Conservation (phyloP, 495 filamentous ascomycete species). For the Aspergillus sparsus region DNA sequence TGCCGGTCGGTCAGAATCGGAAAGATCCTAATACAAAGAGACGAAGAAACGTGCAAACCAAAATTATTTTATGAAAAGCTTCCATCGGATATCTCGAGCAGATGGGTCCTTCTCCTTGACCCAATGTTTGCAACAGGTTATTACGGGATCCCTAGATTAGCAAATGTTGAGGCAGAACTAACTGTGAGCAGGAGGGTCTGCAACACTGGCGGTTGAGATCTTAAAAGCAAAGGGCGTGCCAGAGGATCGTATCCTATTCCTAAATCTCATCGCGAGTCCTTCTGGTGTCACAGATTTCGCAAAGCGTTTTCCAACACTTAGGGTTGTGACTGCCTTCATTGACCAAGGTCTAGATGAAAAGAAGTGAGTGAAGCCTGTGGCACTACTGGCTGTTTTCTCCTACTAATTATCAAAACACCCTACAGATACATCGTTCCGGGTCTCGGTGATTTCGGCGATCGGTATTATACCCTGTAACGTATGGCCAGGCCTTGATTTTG, state of each 20-base stretch:
- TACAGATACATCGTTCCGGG: constrained; percentile 92
- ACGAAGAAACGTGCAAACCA: constrained; percentile 90
- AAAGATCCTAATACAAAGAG: constrained; percentile 95
- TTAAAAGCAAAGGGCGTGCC: constrained; percentile 86
- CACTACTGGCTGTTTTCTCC: neutral
- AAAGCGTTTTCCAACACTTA: constrained; percentile 83
- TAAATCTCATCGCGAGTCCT: constrained; percentile 94
- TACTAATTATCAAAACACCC: constrained; percentile 3
- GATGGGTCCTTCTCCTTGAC: constrained; percentile 95
- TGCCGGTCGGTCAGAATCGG: constrained; percentile 95
- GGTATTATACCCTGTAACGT: constrained; percentile 88
- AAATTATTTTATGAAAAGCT: constrained; percentile 97
- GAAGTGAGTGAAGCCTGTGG: constrained; percentile 62
- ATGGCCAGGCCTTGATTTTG: too few relatives aligned
- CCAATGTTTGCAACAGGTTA: constrained; percentile 98
- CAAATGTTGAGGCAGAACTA: constrained; percentile 8
- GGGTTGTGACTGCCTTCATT: constrained; percentile 95
- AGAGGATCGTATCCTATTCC: constrained; percentile 90
- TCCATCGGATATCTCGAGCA: constrained; percentile 84
- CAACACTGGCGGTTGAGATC: constrained; percentile 93
- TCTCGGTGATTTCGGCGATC: constrained; percentile 93
- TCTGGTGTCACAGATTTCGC: constrained; percentile 90
- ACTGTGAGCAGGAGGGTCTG: constrained; percentile 72
- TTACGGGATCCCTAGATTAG: constrained; percentile 21
- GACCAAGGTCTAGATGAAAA: constrained; percentile 94